These are phyloP conservation scores for Brassica balearica DNA, from an alignment of 441 rosid genomes.

Conservation along the genomic window DNA sequence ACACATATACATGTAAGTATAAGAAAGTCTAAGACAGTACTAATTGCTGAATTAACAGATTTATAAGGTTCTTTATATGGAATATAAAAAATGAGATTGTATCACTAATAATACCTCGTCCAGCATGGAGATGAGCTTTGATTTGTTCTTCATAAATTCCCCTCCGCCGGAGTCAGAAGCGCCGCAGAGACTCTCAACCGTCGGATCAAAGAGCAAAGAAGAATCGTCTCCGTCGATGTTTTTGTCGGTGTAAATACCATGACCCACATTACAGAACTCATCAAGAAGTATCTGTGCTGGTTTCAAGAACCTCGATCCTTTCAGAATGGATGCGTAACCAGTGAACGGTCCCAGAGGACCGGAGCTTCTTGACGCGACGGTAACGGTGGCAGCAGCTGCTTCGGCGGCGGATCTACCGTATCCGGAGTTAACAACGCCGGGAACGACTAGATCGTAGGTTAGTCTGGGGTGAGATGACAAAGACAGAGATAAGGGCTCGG, in stretches of 20 bases:
- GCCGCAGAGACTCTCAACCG: conserved; percentile 54
- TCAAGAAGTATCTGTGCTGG: conserved; percentile 86
- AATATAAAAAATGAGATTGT: not conserved
- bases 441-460: conserved; percentile 44
- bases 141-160: conserved; percentile 69
- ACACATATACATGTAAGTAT: not conserved
- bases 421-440: conserved; percentile 42
- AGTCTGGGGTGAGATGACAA: conserved; percentile 66
- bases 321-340: conserved; percentile 81
- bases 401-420: conserved; percentile 54
- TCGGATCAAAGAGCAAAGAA: conserved; percentile 61
- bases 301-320: conserved; percentile 81
- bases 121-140: conserved; percentile 81
- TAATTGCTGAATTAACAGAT: not conserved
- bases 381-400: conserved; percentile 43
- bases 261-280: conserved; percentile 75
- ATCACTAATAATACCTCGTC: conserved; percentile 67
- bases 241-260: conserved; percentile 58
- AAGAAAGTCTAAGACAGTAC: not conserved
- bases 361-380: conserved; percentile 37
- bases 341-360: conserved; percentile 70
- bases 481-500: conserved; percentile 70
- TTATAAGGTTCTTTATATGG: not conserved
- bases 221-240: conserved; percentile 50
- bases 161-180: conserved; percentile 50